Evolutionary conservation across 192 early-diverging fungal genomes (phyloP).

Genomic region (Umbelopsis ramanniana): DNA sequence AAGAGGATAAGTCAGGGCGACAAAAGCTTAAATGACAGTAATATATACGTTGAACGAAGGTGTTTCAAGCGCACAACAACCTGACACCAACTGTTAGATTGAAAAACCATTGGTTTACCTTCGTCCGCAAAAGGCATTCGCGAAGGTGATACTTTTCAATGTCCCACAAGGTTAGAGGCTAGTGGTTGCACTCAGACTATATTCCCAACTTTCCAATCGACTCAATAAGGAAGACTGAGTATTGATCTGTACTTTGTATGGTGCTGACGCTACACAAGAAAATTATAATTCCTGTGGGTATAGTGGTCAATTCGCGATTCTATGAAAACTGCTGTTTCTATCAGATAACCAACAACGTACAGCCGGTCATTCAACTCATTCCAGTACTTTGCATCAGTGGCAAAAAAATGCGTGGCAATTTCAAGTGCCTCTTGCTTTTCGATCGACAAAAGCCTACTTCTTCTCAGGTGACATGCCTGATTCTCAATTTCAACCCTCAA

Average conservation of each 20-base stretch:
- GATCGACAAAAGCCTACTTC: too few species aligned
- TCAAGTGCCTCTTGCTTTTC: too few species aligned
- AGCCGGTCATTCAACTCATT: too few species aligned
- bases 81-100: background rate
- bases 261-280: background rate
- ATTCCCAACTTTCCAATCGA: conserved; percentile 12
- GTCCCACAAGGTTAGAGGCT: background rate
- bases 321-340: background rate
- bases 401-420: too few species aligned
- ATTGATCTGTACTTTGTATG: background rate
- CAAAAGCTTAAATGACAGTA: background rate
- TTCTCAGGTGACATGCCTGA: too few species aligned
- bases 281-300: background rate
- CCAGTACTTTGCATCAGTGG: too few species aligned
- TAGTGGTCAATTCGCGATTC: conserved; percentile 17
- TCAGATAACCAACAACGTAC: too few species aligned
- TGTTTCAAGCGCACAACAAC: background rate
- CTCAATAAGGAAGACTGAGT: background rate
- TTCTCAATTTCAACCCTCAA: too few species aligned
- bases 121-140: background rate
- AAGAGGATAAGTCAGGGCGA: background rate
- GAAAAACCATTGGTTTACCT: background rate
- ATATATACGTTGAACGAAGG: conserved; percentile 1
- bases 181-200: conserved; percentile 10
- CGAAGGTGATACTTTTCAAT: conserved; percentile 16